Conservation (phyloP, 352 stramenopile genomes). For the Phytophthora capsici region DNA sequence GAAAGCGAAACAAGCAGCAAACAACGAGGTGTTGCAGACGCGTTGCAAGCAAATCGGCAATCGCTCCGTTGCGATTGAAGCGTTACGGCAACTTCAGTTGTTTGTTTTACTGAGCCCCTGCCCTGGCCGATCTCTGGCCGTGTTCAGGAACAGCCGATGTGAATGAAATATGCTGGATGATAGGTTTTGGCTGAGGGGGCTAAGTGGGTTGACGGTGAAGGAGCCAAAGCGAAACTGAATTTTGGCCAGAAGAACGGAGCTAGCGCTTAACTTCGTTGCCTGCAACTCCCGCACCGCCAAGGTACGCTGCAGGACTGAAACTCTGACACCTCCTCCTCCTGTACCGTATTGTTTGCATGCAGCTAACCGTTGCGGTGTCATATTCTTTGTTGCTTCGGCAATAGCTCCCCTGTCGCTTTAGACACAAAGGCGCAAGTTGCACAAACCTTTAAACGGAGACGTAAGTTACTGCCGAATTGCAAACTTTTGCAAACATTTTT, state of each 20-base stretch:
- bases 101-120: slow-evolving; percentile 11
- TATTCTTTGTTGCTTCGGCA: not conserved
- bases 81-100: not conserved
- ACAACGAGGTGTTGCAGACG: not conserved
- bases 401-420: slow-evolving; percentile 36
- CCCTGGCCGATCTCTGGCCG: slow-evolving; percentile 25
- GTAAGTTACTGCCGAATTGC: slow-evolving; percentile 1
- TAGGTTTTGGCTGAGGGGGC: slow-evolving; percentile 10
- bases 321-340: not conserved
- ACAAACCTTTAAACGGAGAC: slow-evolving; percentile 1
- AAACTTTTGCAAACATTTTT: not conserved
- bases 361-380: not conserved
- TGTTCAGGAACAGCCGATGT: slow-evolving; percentile 15
- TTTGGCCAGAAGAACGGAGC: slow-evolving; percentile 30
- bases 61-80: slow-evolving; percentile 6
- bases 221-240: slow-evolving; percentile 41
- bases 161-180: slow-evolving; percentile 21
- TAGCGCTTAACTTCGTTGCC: slow-evolving; percentile 4
- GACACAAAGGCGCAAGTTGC: not conserved
- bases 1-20: not conserved
- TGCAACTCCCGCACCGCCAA: not conserved
- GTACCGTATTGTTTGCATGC: not conserved
- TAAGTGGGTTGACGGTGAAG: slow-evolving; percentile 33
- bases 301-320: not conserved
- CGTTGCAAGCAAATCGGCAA: slow-evolving; percentile 12